A percentile compares a stretch with the other conserved stretches of the same genome.
phyloP scores from a whole-genome alignment of 2,329 filamentous ascomycete species.

The Polytolypa hystricis region DNA sequence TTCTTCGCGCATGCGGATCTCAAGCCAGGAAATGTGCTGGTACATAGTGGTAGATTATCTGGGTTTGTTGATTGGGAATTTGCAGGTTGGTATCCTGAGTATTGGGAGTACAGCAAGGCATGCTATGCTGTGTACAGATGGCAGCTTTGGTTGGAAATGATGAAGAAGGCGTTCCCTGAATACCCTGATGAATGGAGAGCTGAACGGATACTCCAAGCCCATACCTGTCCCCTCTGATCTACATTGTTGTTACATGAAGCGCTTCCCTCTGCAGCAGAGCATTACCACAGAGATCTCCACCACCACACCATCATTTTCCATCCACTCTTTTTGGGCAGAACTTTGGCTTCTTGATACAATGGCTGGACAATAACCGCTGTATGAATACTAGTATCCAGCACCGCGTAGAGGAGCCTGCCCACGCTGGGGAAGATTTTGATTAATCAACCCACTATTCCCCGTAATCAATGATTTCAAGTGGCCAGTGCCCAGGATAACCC shows the following conservation, averaged over 20 bases:
- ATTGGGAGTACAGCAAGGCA: neutral
- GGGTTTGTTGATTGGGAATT: conserved; percentile 3
- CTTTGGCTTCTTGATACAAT: too few species aligned
- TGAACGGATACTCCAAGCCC: conserved; percentile 2
- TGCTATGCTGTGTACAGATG: conserved; percentile 3
- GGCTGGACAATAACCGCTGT: too few species aligned
- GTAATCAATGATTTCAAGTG: too few species aligned
- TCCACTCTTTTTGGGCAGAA: too few species aligned
- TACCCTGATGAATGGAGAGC: conserved; percentile 3
- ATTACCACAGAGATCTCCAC: too few species aligned
- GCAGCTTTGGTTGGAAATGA: conserved; percentile 4
- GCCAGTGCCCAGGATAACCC: conserved; percentile 1
- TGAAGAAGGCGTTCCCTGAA: conserved; percentile 4
- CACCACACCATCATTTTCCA: too few species aligned
- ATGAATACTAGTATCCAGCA: too few species aligned
- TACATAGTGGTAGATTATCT: conserved; percentile 2
- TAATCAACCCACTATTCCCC: conserved; percentile 1
- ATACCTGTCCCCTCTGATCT: conserved; percentile 5
- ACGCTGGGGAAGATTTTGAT: neutral
- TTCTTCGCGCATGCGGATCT: conserved; percentile 4
- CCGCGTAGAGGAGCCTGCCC: too few species aligned
- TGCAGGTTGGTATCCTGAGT: too few species aligned
- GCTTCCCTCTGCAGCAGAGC: conserved; percentile 1
- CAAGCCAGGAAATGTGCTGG: conserved; percentile 1
- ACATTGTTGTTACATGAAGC: conserved; percentile 1